phyloP scores from a whole-genome alignment of 2,329 filamentous ascomycete genomes.

The Cytospora schulzeri region DNA sequence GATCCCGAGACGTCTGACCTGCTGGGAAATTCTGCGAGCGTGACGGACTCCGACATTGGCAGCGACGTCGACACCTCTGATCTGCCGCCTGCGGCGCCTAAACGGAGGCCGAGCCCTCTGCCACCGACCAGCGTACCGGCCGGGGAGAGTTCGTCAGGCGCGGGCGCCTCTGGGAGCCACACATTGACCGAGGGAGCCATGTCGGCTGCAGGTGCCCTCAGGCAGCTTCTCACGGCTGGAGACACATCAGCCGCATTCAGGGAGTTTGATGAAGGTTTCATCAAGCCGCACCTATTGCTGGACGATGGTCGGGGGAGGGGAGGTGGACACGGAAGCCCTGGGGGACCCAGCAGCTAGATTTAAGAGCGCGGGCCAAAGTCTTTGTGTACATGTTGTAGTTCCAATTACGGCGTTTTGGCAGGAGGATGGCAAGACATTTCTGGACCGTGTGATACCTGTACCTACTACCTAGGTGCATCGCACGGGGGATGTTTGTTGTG shows the following conservation, averaged over 20 bases:
- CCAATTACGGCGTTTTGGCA: conserved; percentile 18
- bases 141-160: conserved; percentile 18
- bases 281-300: conserved; percentile 86
- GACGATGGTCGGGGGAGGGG: conserved; percentile 59
- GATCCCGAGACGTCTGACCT: conserved; percentile 61
- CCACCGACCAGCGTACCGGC: conserved; percentile 32
- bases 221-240: conserved; percentile 79
- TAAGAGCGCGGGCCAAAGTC: background rate
- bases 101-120: conserved; percentile 43
- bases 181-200: conserved; percentile 31
- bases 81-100: conserved; percentile 61
- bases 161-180: conserved; percentile 21
- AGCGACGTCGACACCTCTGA: conserved; percentile 69
- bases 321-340: conserved; percentile 35
- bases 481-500: conserved; percentile 11
- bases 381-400: conserved; percentile 14
- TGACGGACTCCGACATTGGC: conserved; percentile 61
- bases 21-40: conserved; percentile 47
- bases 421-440: background rate
- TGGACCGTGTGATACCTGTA: background rate
- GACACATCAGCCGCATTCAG: conserved; percentile 89
- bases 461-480: background rate
- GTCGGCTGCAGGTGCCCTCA: conserved; percentile 62
- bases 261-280: conserved; percentile 92
- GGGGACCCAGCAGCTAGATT: conserved; percentile 8